Conservation (phyloP, 352 stramenopile genomes). For the Poterioochromonas sp. region DNA sequence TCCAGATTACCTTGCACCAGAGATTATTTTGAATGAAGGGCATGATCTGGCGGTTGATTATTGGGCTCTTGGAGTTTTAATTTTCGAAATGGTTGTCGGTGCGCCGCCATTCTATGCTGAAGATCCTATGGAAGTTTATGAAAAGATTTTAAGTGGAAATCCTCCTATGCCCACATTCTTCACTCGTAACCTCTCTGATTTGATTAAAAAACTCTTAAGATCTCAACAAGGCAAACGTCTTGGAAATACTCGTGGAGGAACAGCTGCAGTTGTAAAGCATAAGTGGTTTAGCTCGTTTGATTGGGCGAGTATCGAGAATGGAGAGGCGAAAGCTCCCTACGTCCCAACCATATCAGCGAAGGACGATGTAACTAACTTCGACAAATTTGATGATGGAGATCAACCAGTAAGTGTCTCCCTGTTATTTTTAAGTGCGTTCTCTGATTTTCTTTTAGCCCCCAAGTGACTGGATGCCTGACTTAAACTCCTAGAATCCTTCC, state of each 20-base stretch:
- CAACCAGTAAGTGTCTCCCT: too few relatives aligned
- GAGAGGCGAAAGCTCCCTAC: constrained; percentile 56
- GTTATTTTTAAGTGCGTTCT: too few relatives aligned
- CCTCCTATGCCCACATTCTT: constrained; percentile 70
- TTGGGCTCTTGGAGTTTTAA: constrained; percentile 63
- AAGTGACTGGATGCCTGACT: not conserved
- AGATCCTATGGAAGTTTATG: constrained; percentile 82
- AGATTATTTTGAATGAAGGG: constrained; percentile 88
- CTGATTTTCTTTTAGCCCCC: not conserved
- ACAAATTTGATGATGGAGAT: constrained; percentile 49
- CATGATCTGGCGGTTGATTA: constrained; percentile 81
- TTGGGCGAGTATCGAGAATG: constrained; percentile 68
- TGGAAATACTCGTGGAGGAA: constrained; percentile 69
- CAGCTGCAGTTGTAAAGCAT: constrained; percentile 68
- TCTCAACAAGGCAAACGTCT: constrained; percentile 69
- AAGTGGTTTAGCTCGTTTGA: constrained; percentile 75
- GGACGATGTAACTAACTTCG: constrained; percentile 63
- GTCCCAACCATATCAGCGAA: constrained; percentile 53
- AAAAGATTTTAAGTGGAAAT: constrained; percentile 77
- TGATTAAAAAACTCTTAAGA: constrained; percentile 75
- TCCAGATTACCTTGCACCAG: constrained; percentile 89
- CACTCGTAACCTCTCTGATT: constrained; percentile 53
- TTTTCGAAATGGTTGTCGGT: constrained; percentile 76
- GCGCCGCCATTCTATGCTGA: constrained; percentile 78
- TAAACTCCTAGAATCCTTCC: not conserved